These are phyloP conservation scores for Neurospora sp. DNA, from an alignment of 495 filamentous ascomycete genomes.

Conservation along the genomic window DNA sequence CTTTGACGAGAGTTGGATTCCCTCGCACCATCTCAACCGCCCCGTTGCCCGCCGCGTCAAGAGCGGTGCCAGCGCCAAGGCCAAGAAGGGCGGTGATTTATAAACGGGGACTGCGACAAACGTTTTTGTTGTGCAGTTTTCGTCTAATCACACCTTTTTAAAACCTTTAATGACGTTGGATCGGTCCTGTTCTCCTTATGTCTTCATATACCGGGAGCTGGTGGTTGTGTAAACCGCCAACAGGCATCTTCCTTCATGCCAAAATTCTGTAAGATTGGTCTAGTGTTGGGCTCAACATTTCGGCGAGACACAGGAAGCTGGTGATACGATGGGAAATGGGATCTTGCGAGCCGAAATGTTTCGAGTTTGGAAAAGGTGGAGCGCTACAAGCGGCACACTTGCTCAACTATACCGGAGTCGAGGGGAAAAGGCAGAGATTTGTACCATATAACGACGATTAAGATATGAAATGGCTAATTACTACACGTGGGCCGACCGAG, in stretches of 20 bases:
- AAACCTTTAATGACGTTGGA: neutral
- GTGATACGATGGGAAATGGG: neutral
- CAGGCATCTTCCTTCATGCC: neutral
- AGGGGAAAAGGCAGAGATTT: neutral
- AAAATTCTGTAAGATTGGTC: conserved; percentile 4
- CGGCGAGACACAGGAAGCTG: neutral
- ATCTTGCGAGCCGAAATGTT: neutral
- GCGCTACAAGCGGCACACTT: neutral
- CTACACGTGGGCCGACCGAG: neutral
- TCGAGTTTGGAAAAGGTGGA: neutral
- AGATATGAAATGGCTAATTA: neutral
- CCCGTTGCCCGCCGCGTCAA: conserved; percentile 73
- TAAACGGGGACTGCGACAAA: neutral
- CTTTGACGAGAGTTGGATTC: conserved; percentile 97
- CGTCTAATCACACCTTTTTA: neutral
- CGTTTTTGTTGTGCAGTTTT: conserved; percentile 1
- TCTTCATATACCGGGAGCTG: neutral
- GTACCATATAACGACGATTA: neutral
- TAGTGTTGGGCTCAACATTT: neutral
- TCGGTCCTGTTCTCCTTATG: neutral
- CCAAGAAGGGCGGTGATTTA: conserved; percentile 24
- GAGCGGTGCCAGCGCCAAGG: conserved; percentile 53
- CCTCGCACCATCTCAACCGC: conserved; percentile 78
- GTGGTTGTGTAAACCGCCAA: neutral
- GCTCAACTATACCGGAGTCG: neutral